These are phyloP conservation scores for Mollisia scopiformis DNA, from an alignment of 2,329 filamentous ascomycete genomes.

Conservation along the genomic window DNA sequence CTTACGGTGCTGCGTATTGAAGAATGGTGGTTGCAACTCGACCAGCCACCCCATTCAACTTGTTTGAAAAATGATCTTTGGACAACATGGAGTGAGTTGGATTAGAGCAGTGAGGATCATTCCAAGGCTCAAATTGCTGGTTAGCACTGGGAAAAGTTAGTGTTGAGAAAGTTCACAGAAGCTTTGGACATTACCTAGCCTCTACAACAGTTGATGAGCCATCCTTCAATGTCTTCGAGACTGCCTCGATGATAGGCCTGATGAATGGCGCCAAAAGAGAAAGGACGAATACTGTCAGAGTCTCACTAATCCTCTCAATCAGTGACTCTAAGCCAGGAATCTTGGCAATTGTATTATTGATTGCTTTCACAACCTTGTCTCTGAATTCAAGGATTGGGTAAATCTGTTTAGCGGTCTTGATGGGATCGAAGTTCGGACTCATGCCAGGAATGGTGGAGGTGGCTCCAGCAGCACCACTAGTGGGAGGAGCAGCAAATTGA, in stretches of 20 bases:
- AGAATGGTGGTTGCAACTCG: constrained; percentile 75
- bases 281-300: constrained; percentile 87
- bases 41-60: constrained; percentile 78
- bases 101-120: constrained; percentile 72
- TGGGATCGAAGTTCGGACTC: constrained; percentile 75
- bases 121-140: constrained; percentile 81
- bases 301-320: constrained; percentile 94
- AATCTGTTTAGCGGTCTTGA: constrained; percentile 78
- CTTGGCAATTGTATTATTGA: constrained; percentile 85
- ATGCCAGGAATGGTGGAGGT: constrained; percentile 67
- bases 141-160: constrained; percentile 52
- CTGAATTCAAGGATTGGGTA: constrained; percentile 94
- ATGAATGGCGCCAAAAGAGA: constrained; percentile 91
- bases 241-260: constrained; percentile 85
- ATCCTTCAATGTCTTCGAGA: constrained; percentile 81
- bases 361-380: constrained; percentile 88
- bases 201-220: constrained; percentile 75
- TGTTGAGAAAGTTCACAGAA: not conserved
- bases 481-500: constrained; percentile 34
- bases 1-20: constrained; percentile 81
- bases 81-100: constrained; percentile 83
- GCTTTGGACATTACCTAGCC: constrained; percentile 46
- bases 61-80: constrained; percentile 83
- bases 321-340: constrained; percentile 87
- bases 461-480: constrained; percentile 42